These are phyloP conservation scores for Zychaea mexicana DNA, from an alignment of 371 early-diverging fungal genomes.

Conservation along the genomic window DNA sequence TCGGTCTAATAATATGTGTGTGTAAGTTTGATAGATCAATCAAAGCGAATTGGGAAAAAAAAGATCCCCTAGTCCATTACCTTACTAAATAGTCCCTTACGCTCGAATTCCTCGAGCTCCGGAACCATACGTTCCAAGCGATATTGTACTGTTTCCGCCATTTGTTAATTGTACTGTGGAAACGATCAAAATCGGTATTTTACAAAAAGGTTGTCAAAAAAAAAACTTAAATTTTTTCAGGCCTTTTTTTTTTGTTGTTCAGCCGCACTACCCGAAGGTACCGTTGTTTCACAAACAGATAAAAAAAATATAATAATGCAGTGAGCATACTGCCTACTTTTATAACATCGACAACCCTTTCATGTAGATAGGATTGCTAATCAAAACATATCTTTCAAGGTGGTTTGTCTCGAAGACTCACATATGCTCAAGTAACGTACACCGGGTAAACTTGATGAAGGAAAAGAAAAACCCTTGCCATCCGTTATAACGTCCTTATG, in stretches of 20 bases:
- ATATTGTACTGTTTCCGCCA: constrained; percentile 91
- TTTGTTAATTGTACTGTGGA: constrained; percentile 33
- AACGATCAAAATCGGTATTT: too few species aligned
- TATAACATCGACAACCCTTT: too few species aligned
- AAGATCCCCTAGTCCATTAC: constrained; percentile 45
- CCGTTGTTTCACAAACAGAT: too few species aligned
- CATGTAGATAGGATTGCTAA: too few species aligned
- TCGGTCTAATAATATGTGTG: constrained; percentile 57
- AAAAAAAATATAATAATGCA: too few species aligned
- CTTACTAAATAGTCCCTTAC: constrained; percentile 77
- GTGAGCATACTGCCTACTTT: too few species aligned
- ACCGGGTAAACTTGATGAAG: too few species aligned
- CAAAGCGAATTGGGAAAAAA: neutral
- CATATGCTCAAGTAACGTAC: too few species aligned
- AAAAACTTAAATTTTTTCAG: neutral
- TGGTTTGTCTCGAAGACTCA: too few species aligned
- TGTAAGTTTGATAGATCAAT: neutral
- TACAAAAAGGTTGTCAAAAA: constrained; percentile 1
- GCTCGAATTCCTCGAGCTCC: constrained; percentile 88
- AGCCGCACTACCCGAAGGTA: neutral
- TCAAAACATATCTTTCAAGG: too few species aligned
- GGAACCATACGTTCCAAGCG: constrained; percentile 93
- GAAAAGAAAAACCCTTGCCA: too few species aligned
- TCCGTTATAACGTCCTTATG: too few species aligned
- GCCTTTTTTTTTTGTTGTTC: neutral